Evolutionary conservation across 352 stramenopile species (phyloP).

Genomic region (Lagenidium sp.): DNA sequence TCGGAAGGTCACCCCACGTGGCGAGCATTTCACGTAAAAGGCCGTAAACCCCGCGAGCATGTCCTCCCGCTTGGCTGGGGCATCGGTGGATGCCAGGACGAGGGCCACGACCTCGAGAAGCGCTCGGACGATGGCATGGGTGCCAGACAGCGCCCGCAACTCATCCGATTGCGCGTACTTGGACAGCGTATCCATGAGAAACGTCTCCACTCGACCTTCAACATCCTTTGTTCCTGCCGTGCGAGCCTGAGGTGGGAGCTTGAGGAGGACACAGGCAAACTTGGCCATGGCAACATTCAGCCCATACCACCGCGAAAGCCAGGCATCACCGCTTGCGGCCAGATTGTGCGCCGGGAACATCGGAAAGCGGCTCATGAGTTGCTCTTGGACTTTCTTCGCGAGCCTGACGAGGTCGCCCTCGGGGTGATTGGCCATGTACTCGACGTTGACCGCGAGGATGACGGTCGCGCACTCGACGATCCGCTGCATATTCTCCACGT

Average conservation of each 20-base stretch:
- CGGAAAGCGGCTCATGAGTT: slow-evolving; percentile 46
- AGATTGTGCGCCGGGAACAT: slow-evolving; percentile 46
- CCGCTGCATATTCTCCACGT: slow-evolving; percentile 66
- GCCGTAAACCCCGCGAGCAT: slow-evolving; percentile 50
- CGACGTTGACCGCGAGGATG: slow-evolving; percentile 41
- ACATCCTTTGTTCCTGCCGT: slow-evolving; percentile 13
- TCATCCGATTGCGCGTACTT: slow-evolving; percentile 61
- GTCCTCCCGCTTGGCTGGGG: slow-evolving; percentile 19
- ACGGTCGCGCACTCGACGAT: slow-evolving; percentile 62
- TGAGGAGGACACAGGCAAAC: slow-evolving; percentile 49
- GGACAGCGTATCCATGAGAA: slow-evolving; percentile 43
- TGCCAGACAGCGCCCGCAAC: slow-evolving; percentile 37
- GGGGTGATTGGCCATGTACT: slow-evolving; percentile 11
- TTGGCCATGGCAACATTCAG: slow-evolving; percentile 67
- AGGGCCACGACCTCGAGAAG: slow-evolving; percentile 54
- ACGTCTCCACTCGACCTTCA: slow-evolving; percentile 34
- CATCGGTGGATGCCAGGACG: slow-evolving; percentile 16
- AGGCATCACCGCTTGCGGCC: slow-evolving; percentile 26
- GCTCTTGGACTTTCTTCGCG: slow-evolving; percentile 31
- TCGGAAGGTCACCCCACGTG: slow-evolving; percentile 62
- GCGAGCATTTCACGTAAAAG: slow-evolving; percentile 57
- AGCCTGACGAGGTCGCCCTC: slow-evolving; percentile 21
- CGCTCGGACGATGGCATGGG: slow-evolving; percentile 46
- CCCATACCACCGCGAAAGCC: slow-evolving; percentile 53
- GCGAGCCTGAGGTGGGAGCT: slow-evolving; percentile 7